A percentile compares a stretch with the other conserved stretches of the same genome.
Conservation (phyloP, 345 rosid genomes). For the Linum lewisii region DNA sequence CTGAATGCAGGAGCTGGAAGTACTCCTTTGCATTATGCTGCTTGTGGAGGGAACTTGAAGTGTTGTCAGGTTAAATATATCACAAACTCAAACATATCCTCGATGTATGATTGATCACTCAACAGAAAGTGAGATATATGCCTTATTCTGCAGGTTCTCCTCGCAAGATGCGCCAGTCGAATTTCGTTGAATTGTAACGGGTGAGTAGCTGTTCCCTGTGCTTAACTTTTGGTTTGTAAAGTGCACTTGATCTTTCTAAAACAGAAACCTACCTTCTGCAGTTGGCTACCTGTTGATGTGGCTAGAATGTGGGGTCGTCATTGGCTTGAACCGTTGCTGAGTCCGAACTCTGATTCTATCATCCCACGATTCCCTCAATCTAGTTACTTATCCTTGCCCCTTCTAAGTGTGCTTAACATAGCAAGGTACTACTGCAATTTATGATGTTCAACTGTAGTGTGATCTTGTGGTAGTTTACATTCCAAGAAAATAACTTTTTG, state of each 20-base stretch:
- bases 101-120: slow-evolving; percentile 2
- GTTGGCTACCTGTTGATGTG: slow-evolving; percentile 96
- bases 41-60: slow-evolving; percentile 92
- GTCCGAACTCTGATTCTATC: slow-evolving; percentile 55
- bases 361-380: slow-evolving; percentile 74
- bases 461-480: too few species aligned
- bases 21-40: slow-evolving; percentile 95
- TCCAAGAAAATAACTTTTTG: neutral
- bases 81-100: neutral
- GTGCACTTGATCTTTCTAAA: neutral
- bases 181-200: slow-evolving; percentile 82
- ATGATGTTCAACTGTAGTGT: neutral
- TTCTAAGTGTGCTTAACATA: slow-evolving; percentile 75
- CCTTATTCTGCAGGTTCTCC: slow-evolving; percentile 52
- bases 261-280: slow-evolving; percentile 21
- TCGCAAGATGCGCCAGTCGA: slow-evolving; percentile 76
- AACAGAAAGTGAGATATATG: slow-evolving; percentile 7
- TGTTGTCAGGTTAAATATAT: slow-evolving; percentile 76
- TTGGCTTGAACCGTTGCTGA: slow-evolving; percentile 85
- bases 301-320: slow-evolving; percentile 99
- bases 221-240: neutral
- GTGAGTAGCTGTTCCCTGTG: slow-evolving; percentile 32
- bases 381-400: slow-evolving; percentile 78
- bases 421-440: slow-evolving; percentile 53
- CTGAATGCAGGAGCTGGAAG: slow-evolving; percentile 78